Conservation (phyloP, 805 yeast species). For the Wickerhamiella sergipiensis region DNA sequence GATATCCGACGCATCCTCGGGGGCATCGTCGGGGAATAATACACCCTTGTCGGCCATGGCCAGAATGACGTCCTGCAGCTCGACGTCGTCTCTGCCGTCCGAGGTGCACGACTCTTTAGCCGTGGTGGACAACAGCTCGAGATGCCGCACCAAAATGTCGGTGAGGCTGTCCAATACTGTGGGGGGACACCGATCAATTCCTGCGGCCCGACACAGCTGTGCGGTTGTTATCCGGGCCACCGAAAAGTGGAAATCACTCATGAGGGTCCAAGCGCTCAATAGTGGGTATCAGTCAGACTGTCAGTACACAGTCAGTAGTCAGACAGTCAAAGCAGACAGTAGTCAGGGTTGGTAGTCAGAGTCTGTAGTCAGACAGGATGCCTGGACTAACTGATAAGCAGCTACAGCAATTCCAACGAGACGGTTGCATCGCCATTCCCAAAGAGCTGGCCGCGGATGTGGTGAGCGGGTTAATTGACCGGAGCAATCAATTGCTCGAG, state of each 20-base stretch:
- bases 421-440: slow-evolving; percentile 52
- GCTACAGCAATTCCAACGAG: slow-evolving; percentile 30
- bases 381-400: slow-evolving; percentile 28
- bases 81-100: slow-evolving; percentile 34
- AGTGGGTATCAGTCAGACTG: too few relatives aligned
- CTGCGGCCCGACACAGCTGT: slow-evolving; percentile 58
- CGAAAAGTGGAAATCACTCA: slow-evolving; percentile 33
- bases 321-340: too few relatives aligned
- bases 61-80: slow-evolving; percentile 54
- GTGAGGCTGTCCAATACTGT: slow-evolving; percentile 61
- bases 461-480: slow-evolving; percentile 28
- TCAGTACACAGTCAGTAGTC: too few relatives aligned
- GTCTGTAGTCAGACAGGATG: too few relatives aligned
- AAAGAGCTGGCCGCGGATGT: slow-evolving; percentile 36
- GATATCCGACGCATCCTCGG: slow-evolving; percentile 34
- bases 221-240: slow-evolving; percentile 37
- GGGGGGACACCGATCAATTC: slow-evolving; percentile 70
- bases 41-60: slow-evolving; percentile 54
- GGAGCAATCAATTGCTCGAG: slow-evolving; percentile 33
- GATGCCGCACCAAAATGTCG: slow-evolving; percentile 55
- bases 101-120: slow-evolving; percentile 37
- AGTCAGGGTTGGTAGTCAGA: too few relatives aligned
- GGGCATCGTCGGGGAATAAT: slow-evolving; percentile 43
- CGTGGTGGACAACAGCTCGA: slow-evolving; percentile 39
- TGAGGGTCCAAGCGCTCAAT: too few relatives aligned